Base-by-base conservation (phyloP, 805 yeast genomes). In the Metschnikowia koreensis region DNA sequence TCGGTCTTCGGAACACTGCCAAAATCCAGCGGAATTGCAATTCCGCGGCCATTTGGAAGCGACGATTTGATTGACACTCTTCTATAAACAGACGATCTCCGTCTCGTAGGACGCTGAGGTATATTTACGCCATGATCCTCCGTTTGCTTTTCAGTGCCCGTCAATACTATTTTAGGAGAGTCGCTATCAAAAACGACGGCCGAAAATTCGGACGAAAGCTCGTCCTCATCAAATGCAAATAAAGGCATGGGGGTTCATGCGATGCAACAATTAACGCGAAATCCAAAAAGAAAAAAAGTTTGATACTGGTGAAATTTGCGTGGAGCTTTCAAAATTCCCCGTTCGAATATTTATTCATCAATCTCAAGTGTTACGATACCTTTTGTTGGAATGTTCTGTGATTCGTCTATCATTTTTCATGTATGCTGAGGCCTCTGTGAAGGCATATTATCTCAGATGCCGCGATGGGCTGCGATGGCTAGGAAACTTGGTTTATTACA, bases 141-240 rank as follows among this genome's bases (percentile, higher is more conserved):
- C 3, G 26, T 17, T 5, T 6, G 15, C 13, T 27, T 5, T 7
- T 26, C 38, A 33, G 49, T 15, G 17, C 46, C 49, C n/a, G 22
- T 16, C 17, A 38, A 16, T 10, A 28, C 29, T 12, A 37, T 29
- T 8, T 11, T 13, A 10, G 51, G 50, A n/a, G 50, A 45, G 3
- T 43, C 53, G 15, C 16, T 31, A 7, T 52, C 57, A 27, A 57
- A 12, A n/a, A 29, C 52, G 9, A 46, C 43, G 37, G 47, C 48
- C 4, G 53, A 41, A n/a, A 56, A 38, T 11, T 37, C 57, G 6
- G 58, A 38, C 34, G 60, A 41, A 44, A 59, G 52, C 38, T 46
- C 54, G 38, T 59, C 62, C 36, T 59, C 62, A 43, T 59, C 62
- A 34, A 59, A 59, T 16, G 56, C 41, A 45, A 59, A 59, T 15